phyloP scores from a whole-genome alignment of 805 yeast genomes.

The Metschnikowia kofuensis region DNA sequence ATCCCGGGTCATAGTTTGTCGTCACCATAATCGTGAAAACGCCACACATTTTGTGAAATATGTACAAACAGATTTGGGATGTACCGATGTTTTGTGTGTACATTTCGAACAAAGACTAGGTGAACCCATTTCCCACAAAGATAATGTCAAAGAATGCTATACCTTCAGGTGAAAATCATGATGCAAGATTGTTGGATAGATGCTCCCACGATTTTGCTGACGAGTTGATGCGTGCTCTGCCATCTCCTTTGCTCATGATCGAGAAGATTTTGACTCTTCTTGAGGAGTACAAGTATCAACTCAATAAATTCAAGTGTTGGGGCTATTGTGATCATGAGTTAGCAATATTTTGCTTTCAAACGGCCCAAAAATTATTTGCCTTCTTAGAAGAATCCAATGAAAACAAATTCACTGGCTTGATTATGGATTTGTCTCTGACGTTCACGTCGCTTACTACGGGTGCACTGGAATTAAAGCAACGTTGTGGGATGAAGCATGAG shows the following conservation, averaged over 20 bases:
- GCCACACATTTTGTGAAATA: too few relatives aligned
- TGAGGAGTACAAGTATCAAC: slow-evolving; percentile 34
- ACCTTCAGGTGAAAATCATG: background rate
- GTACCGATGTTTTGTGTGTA: background rate
- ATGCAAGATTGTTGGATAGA: background rate
- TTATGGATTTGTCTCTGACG: slow-evolving; percentile 1
- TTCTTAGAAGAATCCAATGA: background rate
- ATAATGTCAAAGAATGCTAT: background rate
- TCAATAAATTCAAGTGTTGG: slow-evolving; percentile 23
- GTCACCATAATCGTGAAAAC: too few relatives aligned
- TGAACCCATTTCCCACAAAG: background rate
- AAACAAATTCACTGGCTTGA: background rate
- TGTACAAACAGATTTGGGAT: background rate
- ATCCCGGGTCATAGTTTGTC: too few relatives aligned
- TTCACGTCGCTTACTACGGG: slow-evolving; percentile 2
- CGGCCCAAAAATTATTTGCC: slow-evolving; percentile 1
- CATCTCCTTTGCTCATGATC: background rate
- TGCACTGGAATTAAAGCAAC: background rate
- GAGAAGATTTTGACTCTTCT: slow-evolving; percentile 21
- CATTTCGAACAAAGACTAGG: background rate
- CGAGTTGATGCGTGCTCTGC: background rate
- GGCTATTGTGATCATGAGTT: slow-evolving; percentile 39
- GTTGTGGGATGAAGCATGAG: background rate
- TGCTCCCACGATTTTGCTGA: background rate
- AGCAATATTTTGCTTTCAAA: slow-evolving; percentile 27